Evolutionary conservation across 495 filamentous ascomycete species (phyloP), one percentile per base, ranked within the genome.

Genomic region (Halenospora varia): DNA sequence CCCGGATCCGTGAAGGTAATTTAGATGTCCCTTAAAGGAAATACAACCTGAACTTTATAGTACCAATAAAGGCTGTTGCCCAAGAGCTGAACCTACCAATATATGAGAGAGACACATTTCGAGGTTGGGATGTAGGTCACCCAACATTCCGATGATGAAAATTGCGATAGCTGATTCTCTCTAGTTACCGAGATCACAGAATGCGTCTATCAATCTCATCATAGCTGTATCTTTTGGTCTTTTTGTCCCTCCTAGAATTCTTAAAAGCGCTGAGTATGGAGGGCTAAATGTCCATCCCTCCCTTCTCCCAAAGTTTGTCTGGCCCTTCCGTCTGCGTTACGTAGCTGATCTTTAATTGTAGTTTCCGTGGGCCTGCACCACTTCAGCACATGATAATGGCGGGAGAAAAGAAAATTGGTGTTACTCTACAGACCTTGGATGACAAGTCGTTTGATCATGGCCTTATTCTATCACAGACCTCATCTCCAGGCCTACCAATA

Each of bases 181-280:
- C 47, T 63, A 89, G 83, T 81, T 83, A 48, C 87, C 88, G 8
- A 60, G 64, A 35, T 71, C 72, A 3, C 49, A 78, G n/a, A 72
- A 66, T 26, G 72, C 71, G 13, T 68, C 78, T 18, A 84, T 88
- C 58, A 92, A 97, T 67, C 76, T 98, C 44, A 85, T 98, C 56
- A 80, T 97, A 29, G 91, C 92, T 20, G 95, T 97, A n/a, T 97
- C 94, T 6, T 98, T 97, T 69, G 94, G 94, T 2, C 80, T 95
- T 15, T 86, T 96, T 49, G 83, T 98, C 10, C 95, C 94, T 0
- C 81, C 83, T 3, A 78, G 88, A 2, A 80, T 96, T 15, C 77
- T 97, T 42, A 76, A 74, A 23, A 70, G 63, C 3, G 79, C 88
- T 15, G 77, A 80, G 55, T 96, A 93, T 72, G 92, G 92, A 57